Base-by-base conservation (phyloP, 2,329 filamentous ascomycete species). In the Rutstroemia sp. region DNA sequence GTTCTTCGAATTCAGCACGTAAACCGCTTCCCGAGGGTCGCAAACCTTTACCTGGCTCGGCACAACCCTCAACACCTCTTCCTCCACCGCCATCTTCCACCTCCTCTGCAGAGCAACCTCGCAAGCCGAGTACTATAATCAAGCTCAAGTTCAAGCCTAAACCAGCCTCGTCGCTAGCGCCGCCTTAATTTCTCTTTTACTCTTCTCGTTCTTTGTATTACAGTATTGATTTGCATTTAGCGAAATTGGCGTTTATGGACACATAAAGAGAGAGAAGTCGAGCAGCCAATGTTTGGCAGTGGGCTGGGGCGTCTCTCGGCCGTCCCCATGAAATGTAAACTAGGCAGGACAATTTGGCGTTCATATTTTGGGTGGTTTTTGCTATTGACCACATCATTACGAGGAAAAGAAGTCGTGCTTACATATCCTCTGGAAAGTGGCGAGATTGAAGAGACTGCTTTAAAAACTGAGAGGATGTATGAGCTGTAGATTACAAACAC, bases 1-100 rank as follows among this genome's bases (percentile, higher is more conserved):
- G n/a, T 10, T 17, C 16, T 42, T 44, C 40, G 4, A 44, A 44
- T 23, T 44, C 56, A 52, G 30, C 44, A 36, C 61, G 62, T 34
- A 64, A 61, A 40, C 61, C 62, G 14, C 60, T 62, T 39, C 59
- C 60, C 8, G 60, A 60, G 36, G 56, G 47, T 44, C 51, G 59
- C 25, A 60, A 57, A 51, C 59, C 57, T 45, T 46, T 60, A 30
- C 59, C 59, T 1, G 54, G 53, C 25, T 57, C 51, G 25, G 58
- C 56, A 27, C 47, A 34, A 5, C 14, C 40, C 38, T n/a, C 30
- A 21, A 1, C 17, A 19, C 39, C 39, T 19, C 16, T 42, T 25
- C 4, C 48, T 3, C 39, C 19, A 12, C 9, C 47, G 21, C 17
- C 47, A 10, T 19, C 19, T 16, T 17, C 34, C 34, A 16, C 53